Base-by-base conservation (phyloP, 2,329 filamentous ascomycete species). In the Epicoccum sorghinum region DNA sequence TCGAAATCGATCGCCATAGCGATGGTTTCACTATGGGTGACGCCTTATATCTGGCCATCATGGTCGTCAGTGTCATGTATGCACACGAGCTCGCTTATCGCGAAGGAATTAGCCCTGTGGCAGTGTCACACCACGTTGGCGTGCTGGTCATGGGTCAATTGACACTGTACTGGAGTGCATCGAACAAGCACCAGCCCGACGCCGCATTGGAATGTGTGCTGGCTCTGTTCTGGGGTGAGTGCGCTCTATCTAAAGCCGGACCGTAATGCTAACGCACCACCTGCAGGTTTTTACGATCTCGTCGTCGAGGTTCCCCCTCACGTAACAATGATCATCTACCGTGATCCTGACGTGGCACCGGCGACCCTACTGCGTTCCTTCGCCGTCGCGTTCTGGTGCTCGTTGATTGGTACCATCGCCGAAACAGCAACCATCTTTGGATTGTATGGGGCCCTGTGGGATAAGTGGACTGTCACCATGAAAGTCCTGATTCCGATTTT, bases 141-240 rank as follows among this genome's bases (percentile, higher is more conserved):
- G 52, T 55, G 3, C 35, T 55, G 40, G 40, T 55, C 9, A 55
- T 55, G 52, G 52, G 52, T 4, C 52, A 55, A 7, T 46, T 55
- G 46, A 55, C 52, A 35, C 23, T 55, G 18, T 55, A 48, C 23
- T 55, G 52, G 52, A 55, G 52, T 45, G 52, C 52, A 4, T 55
- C 52, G 13, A 33, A 38, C 4, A 45, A 33, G 22, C 35, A 44
- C 9, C 45, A 55, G 27, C 45, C 40, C 6, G 52, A 55, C 18
- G 46, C 52, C 1, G 41, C 39, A 7, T 37, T 55, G 35, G 52
- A 55, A 29, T 45, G 39, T 24, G 45, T 55, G 9, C 37, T 55
- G 10, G 25, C 22, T 13, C 30, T 55, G 29, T 55, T 55, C 36
- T 55, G 52, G 52, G 52, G 52, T 49, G 30, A n/a, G 45, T 41